Base-by-base conservation (phyloP, 331 rosid species). In the Quercus phellos region DNA sequence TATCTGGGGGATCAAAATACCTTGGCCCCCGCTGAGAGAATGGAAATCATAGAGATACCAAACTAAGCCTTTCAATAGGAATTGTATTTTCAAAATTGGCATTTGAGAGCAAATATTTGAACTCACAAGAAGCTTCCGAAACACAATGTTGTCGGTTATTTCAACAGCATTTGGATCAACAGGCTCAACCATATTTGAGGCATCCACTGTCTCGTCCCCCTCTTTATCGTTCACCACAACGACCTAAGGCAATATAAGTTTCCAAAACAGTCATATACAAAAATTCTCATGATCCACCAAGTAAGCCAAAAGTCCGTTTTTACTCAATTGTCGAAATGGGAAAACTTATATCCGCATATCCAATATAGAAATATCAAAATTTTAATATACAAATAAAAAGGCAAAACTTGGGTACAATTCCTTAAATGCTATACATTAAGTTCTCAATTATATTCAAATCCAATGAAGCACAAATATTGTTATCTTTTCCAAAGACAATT, bases 61-160 rank as follows among this genome's bases (percentile, higher is more conserved):
- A 80, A 72, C 84, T 85, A 87, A 82, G 88, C 85, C 79, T 81
- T 80, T 84, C 38, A 38, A 30, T 42, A 68, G 58, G 55, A 30
- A 81, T 79, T 76, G 42, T 76, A 85, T 72, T 79, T 80, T 81
- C 88, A 74, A 83, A 4, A 77, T 55, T 55, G 66, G 74, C 76
- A 84, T 76, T 86, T 68, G 70, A 85, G 75, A 76, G 72, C 32
- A 75, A 84, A 79, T 55, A 83, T 72, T 80, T 85, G 55, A 83
- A 90, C 97, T 93, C 85, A 95, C 98, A 81, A 95, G 96, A 84
- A 95, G 91, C 89, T 93, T 95, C 50, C 96, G 84, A 30, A 93
- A 82, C 78, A 95, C 93, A 8, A 73, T 68, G 64, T 92, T 94
- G 87, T 87, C 83, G 0, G 80, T 73, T 27, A 34, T 82, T 82